Evolutionary conservation across 176 grass and related monocot species (phyloP), one percentile per base, ranked within the genome.

Genomic region (Oryza punctata): DNA sequence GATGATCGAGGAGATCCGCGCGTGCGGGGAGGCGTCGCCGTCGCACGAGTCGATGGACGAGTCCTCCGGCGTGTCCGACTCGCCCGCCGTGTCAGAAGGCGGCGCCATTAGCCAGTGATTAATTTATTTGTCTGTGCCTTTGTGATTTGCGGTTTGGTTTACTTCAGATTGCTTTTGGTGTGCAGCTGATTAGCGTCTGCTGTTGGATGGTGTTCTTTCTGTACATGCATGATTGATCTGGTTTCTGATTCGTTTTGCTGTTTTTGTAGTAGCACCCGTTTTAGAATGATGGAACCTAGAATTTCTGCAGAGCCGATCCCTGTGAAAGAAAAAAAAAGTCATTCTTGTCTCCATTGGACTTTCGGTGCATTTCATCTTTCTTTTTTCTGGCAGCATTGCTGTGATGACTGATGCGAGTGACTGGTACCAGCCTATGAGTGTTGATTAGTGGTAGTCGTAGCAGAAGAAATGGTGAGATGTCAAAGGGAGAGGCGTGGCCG

Each of bases 1-100:
- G 93, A 89, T 99, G 96, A 69, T 96, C 78, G 96, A 99, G 23
- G 93, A 99, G 80, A 87, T 99, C 18, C 89, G 91, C 28, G 80
- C 82, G 9, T 79, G 69, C 41, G 83, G 91, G 29, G 90, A 89
- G 45, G 73, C 84, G 0, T 92, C 96, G 68, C 87, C 93, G 41
- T 93, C 91, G 5, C 80, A 91, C 54, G 92, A 87, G 67, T 93
- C 96, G 18, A 52, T 91, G 14, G 96, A 98, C 83, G 92, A 94
- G 67, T 94, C 92, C 26, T 93, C 92, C 19, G 84, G 77, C 16
- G 78, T 88, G 3, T 98, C 96, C 3, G 93, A 84, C 63, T 90
- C 89, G 69, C 80, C 89, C 64, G 76, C 84, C 69, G 75, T 75
- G 6, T 90, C 89, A 0, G 89, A 87, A 4, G 69, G 78, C 63